These are phyloP conservation scores for Brettanomyces anomalus DNA, from an alignment of 805 yeast species.

Conservation along the genomic window DNA sequence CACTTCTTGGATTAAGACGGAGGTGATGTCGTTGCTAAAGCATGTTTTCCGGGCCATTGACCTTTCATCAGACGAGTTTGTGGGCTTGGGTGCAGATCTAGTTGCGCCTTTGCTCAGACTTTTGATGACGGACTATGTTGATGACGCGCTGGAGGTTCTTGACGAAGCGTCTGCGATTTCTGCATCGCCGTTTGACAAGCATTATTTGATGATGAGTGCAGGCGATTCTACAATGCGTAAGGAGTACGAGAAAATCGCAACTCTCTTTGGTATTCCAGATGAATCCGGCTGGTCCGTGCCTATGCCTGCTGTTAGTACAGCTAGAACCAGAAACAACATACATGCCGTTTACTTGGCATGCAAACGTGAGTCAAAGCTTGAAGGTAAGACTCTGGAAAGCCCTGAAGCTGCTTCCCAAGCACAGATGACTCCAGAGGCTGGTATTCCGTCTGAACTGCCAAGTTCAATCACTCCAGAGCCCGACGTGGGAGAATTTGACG, in stretches of 20 bases:
- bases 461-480: not conserved
- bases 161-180: slow-evolving; percentile 82
- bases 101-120: slow-evolving; percentile 83
- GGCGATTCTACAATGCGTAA: slow-evolving; percentile 73
- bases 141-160: slow-evolving; percentile 79
- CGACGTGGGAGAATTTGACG: not conserved
- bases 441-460: not conserved
- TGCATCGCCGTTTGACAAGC: slow-evolving; percentile 85
- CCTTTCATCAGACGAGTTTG: slow-evolving; percentile 65
- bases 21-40: slow-evolving; percentile 69
- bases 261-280: slow-evolving; percentile 90
- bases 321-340: slow-evolving; percentile 83
- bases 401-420: not conserved
- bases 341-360: slow-evolving; percentile 94
- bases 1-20: slow-evolving; percentile 68
- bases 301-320: slow-evolving; percentile 86
- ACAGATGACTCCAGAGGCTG: not conserved
- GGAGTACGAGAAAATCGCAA: slow-evolving; percentile 78
- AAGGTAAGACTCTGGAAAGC: slow-evolving; percentile 26
- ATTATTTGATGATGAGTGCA: slow-evolving; percentile 82
- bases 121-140: slow-evolving; percentile 75
- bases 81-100: slow-evolving; percentile 90
- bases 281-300: slow-evolving; percentile 97
- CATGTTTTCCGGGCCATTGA: slow-evolving; percentile 72
- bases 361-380: slow-evolving; percentile 35